phyloP scores from a whole-genome alignment of 257 asterid genomes.

The Pogostemon cablin region DNA sequence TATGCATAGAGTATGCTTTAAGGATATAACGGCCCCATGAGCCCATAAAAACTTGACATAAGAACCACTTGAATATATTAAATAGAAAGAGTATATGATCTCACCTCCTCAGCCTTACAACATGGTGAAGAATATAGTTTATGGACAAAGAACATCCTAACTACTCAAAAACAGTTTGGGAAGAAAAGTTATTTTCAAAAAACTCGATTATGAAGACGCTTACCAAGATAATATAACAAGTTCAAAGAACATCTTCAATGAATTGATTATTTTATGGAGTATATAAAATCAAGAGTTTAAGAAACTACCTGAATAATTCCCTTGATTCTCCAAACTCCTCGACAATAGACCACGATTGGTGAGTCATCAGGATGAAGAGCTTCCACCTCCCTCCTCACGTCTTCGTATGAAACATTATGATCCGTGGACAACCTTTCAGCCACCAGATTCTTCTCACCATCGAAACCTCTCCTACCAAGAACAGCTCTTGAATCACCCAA shows the following conservation, averaged over 20 bases:
- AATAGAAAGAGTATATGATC: background rate
- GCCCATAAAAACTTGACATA: background rate
- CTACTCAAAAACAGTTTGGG: background rate
- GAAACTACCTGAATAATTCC: slow-evolving; percentile 90
- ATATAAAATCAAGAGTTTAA: slow-evolving; percentile 17
- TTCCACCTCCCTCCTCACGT: slow-evolving; percentile 88
- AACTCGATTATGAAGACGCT: slow-evolving; percentile 9
- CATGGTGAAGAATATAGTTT: too few relatives aligned
- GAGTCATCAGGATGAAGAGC: slow-evolving; percentile 86
- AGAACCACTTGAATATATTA: background rate
- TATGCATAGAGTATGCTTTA: background rate
- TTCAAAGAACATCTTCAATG: background rate
- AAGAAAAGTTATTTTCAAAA: background rate
- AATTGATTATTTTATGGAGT: background rate
- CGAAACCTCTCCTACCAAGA: slow-evolving; percentile 73
- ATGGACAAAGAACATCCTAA: background rate
- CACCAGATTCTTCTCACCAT: slow-evolving; percentile 66
- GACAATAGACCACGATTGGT: slow-evolving; percentile 67
- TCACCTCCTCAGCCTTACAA: background rate
- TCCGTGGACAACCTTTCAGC: slow-evolving; percentile 90
- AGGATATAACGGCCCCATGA: slow-evolving; percentile 3
- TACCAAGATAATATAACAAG: slow-evolving; percentile 7
- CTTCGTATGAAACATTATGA: slow-evolving; percentile 84
- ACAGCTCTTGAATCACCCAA: slow-evolving; percentile 98
- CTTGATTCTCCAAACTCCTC: slow-evolving; percentile 98